These are phyloP conservation scores for Ambrosiella cleistominuta DNA, from an alignment of 2,329 filamentous ascomycete species.

Conservation along the genomic window DNA sequence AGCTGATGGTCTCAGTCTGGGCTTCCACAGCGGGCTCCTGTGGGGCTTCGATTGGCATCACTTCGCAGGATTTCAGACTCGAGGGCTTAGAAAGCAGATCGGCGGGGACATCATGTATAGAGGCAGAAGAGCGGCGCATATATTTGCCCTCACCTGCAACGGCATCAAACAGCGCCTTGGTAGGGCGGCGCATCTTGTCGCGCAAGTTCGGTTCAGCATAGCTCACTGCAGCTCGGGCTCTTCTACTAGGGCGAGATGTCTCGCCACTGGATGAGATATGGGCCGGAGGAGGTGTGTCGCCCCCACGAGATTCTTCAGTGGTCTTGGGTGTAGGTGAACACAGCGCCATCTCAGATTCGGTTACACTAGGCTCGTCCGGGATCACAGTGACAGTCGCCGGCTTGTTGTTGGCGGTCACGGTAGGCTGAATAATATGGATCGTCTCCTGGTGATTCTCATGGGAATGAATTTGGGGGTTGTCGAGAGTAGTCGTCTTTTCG, in stretches of 20 bases:
- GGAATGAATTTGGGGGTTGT: neutral
- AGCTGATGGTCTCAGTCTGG: neutral
- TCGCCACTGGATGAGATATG: slow-evolving; percentile 39
- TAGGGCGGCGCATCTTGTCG: slow-evolving; percentile 69
- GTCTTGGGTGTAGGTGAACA: slow-evolving; percentile 31
- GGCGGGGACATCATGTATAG: slow-evolving; percentile 7
- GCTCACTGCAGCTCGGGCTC: slow-evolving; percentile 51
- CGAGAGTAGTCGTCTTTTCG: neutral
- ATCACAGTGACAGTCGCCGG: slow-evolving; percentile 12
- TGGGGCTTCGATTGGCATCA: neutral
- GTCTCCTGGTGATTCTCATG: neutral
- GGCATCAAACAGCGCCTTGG: slow-evolving; percentile 58
- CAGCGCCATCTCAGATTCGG: slow-evolving; percentile 22
- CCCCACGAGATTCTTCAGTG: slow-evolving; percentile 18
- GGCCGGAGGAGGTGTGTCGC: slow-evolving; percentile 42
- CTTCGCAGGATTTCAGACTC: neutral
- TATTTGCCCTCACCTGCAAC: slow-evolving; percentile 47
- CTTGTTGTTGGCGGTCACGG: neutral
- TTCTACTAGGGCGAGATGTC: slow-evolving; percentile 45
- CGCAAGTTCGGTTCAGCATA: slow-evolving; percentile 69
- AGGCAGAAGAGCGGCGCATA: slow-evolving; percentile 21
- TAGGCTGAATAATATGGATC: slow-evolving; percentile 4
- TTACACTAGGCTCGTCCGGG: slow-evolving; percentile 16
- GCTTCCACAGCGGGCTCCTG: neutral
- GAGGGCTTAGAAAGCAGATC: slow-evolving; percentile 12